Conservation (phyloP, 2,329 filamentous ascomycete genomes). For the Xylaria sp. region DNA sequence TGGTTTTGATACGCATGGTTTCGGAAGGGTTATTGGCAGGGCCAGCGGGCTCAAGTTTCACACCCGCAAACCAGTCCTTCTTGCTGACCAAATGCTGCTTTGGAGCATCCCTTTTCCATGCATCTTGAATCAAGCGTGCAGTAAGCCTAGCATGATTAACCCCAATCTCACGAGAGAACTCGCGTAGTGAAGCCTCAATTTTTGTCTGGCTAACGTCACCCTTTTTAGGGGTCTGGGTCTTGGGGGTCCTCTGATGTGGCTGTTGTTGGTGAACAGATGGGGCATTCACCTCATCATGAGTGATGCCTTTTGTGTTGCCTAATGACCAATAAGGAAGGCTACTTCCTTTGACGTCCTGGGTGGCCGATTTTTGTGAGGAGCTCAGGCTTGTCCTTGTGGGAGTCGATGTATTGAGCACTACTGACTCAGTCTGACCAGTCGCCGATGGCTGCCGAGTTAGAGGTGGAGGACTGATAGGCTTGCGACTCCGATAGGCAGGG, state of each 20-base stretch:
- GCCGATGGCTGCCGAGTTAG: conserved; percentile 25
- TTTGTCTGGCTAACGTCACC: conserved; percentile 51
- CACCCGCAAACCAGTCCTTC: conserved; percentile 54
- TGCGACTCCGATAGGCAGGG: conserved; percentile 26
- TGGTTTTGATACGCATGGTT: conserved; percentile 57
- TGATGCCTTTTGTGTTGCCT: conserved; percentile 18
- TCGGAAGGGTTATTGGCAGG: conserved; percentile 40
- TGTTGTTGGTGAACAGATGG: conserved; percentile 28
- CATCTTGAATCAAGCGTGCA: conserved; percentile 52
- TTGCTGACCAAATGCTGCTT: conserved; percentile 50
- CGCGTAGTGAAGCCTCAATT: conserved; percentile 49
- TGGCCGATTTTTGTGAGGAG: conserved; percentile 28
- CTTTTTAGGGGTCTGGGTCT: conserved; percentile 43
- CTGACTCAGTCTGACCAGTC: conserved; percentile 21
- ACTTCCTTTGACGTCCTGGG: conserved; percentile 29
- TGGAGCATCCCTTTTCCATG: conserved; percentile 48
- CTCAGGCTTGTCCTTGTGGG: conserved; percentile 26
- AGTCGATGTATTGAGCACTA: conserved; percentile 29
- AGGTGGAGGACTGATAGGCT: conserved; percentile 30
- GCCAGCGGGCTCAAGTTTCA: conserved; percentile 46
- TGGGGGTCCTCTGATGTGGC: conserved; percentile 38
- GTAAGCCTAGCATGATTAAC: conserved; percentile 52
- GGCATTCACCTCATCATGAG: conserved; percentile 28
- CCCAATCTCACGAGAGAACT: conserved; percentile 51
- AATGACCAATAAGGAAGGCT: conserved; percentile 28